Evolutionary conservation across 768 basidiomycete genomes (phyloP).

Genomic region (Pulveroboletus sp.): DNA sequence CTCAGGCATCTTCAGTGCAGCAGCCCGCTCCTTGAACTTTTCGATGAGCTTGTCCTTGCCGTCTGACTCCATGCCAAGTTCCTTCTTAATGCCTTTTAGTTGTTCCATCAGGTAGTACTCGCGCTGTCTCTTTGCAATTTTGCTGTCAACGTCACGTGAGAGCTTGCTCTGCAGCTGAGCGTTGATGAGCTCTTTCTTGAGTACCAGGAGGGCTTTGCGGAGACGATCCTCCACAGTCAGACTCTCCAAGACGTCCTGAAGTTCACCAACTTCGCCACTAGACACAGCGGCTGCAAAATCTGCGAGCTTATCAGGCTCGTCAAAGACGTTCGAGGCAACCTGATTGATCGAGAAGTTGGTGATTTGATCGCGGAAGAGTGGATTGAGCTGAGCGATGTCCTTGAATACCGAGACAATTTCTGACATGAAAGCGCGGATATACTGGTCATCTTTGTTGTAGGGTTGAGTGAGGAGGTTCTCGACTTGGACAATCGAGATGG

Average conservation of each 20-base stretch:
- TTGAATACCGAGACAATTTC: constrained; percentile 98
- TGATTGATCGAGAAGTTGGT: constrained; percentile 95
- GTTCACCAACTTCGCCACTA: constrained; percentile 84
- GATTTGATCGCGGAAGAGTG: constrained; percentile 97
- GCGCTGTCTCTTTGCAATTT: constrained; percentile 89
- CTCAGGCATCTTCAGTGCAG: constrained; percentile 81
- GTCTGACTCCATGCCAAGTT: constrained; percentile 91
- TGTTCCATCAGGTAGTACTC: constrained; percentile 98
- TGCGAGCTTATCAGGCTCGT: constrained; percentile 94
- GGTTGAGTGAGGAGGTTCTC: constrained; percentile 77
- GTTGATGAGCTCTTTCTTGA: constrained; percentile 98
- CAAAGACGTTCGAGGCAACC: constrained; percentile 88
- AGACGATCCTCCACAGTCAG: constrained; percentile 83
- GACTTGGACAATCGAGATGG: constrained; percentile 84
- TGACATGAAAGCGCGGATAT: constrained; percentile 92
- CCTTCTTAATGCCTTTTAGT: constrained; percentile 93
- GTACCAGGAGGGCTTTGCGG: constrained; percentile 82
- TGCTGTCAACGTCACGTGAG: constrained; percentile 86
- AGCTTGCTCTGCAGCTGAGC: constrained; percentile 93
- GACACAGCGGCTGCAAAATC: constrained; percentile 97
- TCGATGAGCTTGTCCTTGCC: constrained; percentile 94
- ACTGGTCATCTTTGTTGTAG: constrained; percentile 90
- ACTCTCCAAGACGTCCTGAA: constrained; percentile 91
- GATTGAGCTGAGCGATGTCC: constrained; percentile 95
- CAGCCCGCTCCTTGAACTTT: constrained; percentile 85